These are phyloP conservation scores for Hyaloperonospora brassicae DNA, from an alignment of 352 stramenopile genomes.

Conservation along the genomic window DNA sequence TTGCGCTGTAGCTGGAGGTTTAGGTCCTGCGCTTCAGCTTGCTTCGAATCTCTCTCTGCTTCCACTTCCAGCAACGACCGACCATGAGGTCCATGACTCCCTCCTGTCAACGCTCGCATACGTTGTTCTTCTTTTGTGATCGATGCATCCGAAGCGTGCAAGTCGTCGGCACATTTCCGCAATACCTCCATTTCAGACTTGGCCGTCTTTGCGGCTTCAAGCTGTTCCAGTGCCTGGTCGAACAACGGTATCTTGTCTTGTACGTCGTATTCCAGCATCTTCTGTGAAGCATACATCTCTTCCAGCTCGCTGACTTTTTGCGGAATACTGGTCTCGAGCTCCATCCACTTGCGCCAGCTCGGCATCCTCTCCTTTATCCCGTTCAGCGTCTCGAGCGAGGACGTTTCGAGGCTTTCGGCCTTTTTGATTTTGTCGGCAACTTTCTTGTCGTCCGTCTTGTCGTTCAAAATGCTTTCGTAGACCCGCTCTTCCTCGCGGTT, in stretches of 20 bases:
- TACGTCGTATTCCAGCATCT: slow-evolving; percentile 42
- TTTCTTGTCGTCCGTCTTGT: slow-evolving; percentile 72
- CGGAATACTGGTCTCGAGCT: slow-evolving; percentile 40
- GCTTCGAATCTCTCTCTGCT: slow-evolving; percentile 37
- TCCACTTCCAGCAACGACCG: slow-evolving; percentile 39
- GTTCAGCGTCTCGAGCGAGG: slow-evolving; percentile 47
- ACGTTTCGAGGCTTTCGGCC: slow-evolving; percentile 42
- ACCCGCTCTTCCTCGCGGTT: slow-evolving; percentile 42
- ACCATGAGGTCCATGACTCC: slow-evolving; percentile 28
- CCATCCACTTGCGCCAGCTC: slow-evolving; percentile 59
- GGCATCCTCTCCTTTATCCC: slow-evolving; percentile 48
- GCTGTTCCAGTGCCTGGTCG: slow-evolving; percentile 18
- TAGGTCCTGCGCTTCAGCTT: slow-evolving; percentile 39
- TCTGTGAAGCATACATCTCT: slow-evolving; percentile 36
- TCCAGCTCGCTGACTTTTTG: slow-evolving; percentile 42
- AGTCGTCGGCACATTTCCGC: slow-evolving; percentile 26
- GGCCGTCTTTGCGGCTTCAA: slow-evolving; percentile 29
- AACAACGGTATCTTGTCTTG: slow-evolving; percentile 32
- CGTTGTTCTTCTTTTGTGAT: slow-evolving; percentile 35
- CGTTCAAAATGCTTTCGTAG: slow-evolving; percentile 54
- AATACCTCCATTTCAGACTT: slow-evolving; percentile 33
- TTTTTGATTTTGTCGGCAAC: slow-evolving; percentile 72
- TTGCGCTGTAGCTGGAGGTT: slow-evolving; percentile 47
- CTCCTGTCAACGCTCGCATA: slow-evolving; percentile 21
- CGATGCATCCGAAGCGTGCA: slow-evolving; percentile 18